phyloP scores from a whole-genome alignment of 768 basidiomycete genomes.

The Lentinula sp. region DNA sequence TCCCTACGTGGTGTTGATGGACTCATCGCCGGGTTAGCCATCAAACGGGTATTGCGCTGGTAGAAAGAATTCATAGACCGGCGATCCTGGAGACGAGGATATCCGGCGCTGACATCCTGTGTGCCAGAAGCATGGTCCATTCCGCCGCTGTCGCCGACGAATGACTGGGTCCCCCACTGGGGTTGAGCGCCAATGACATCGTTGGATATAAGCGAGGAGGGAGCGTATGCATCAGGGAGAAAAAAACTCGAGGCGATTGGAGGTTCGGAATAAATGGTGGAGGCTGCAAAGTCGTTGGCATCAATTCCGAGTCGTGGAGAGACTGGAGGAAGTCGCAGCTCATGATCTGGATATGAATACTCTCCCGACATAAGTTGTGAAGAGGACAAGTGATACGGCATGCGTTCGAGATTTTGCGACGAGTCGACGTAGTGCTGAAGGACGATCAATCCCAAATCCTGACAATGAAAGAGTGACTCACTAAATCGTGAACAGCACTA shows the following conservation, averaged over 20 bases:
- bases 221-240: not conserved
- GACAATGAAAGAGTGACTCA: not conserved
- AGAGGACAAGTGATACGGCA: not conserved
- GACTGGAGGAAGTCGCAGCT: not conserved
- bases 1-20: not conserved
- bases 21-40: not conserved
- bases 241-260: not conserved
- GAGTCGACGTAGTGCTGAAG: not conserved
- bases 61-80: not conserved
- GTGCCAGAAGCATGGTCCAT: not conserved
- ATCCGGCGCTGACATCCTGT: not conserved
- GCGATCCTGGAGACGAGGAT: not conserved
- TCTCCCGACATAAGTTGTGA: not conserved
- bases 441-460: too few species aligned
- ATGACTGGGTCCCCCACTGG: not conserved
- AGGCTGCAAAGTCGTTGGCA: not conserved
- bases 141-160: too few species aligned
- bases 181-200: not conserved
- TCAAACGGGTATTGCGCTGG: not conserved
- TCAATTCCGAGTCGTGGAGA: not conserved
- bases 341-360: not conserved
- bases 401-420: not conserved
- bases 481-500: not conserved
- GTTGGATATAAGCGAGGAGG: not conserved
- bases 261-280: not conserved